These are phyloP conservation scores for Lyophyllum shimeji DNA, from an alignment of 768 basidiomycete species.

Conservation along the genomic window DNA sequence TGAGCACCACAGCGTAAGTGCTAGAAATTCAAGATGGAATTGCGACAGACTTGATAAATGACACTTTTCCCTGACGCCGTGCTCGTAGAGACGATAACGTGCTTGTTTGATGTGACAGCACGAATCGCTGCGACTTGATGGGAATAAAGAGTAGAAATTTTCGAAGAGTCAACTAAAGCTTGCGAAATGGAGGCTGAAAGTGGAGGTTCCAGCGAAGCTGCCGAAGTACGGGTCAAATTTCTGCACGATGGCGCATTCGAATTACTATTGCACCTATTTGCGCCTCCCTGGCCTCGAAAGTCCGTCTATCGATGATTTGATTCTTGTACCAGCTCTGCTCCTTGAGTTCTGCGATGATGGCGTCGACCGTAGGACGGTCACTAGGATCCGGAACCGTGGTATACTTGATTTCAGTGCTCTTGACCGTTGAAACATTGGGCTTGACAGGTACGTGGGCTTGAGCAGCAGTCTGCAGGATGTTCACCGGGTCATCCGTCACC, in stretches of 20 bases:
- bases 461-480: conserved; percentile 64
- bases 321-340: conserved; percentile 64
- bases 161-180: conserved; percentile 57
- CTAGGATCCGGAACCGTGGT: conserved; percentile 39
- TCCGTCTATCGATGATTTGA: conserved; percentile 64
- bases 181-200: conserved; percentile 55
- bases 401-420: conserved; percentile 7
- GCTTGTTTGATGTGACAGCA: conserved; percentile 50
- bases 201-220: conserved; percentile 51
- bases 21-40: not conserved
- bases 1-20: conserved; percentile 22
- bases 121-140: conserved; percentile 75
- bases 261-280: conserved; percentile 37
- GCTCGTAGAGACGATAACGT: conserved; percentile 87
- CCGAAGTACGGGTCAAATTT: not conserved
- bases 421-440: conserved; percentile 29
- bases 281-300: conserved; percentile 51
- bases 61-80: conserved; percentile 90
- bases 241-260: not conserved
- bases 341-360: conserved; percentile 57
- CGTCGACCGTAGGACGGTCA: conserved; percentile 56
- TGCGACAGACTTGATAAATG: conserved; percentile 67
- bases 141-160: conserved; percentile 64
- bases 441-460: conserved; percentile 71
- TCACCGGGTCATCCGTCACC: conserved; percentile 56